Conservation (phyloP, 129 eudicot genomes). For the Escallonia rubra region DNA sequence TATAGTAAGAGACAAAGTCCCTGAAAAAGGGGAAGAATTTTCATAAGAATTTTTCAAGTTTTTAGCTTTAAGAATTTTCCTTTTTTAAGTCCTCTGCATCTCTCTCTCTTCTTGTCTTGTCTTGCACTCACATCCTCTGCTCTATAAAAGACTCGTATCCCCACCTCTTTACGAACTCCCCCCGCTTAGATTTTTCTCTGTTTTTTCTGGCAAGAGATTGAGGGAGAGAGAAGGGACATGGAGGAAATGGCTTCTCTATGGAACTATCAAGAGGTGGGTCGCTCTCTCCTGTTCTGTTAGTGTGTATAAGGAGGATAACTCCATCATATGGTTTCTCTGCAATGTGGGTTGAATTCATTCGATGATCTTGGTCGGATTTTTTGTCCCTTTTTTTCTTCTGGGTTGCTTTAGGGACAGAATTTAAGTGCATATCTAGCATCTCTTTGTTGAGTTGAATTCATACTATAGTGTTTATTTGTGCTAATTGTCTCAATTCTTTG, state of each 20-base stretch:
- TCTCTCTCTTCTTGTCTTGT: conserved; percentile 4
- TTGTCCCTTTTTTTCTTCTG: neutral
- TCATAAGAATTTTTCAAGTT: conserved; percentile 1
- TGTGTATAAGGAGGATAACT: neutral
- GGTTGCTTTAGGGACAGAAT: neutral
- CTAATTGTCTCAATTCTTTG: neutral
- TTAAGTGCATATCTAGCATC: conserved; percentile 1
- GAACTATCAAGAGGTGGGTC: conserved; percentile 74
- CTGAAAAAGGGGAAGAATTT: conserved; percentile 22
- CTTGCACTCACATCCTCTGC: conserved; percentile 1
- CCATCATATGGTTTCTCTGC: neutral
- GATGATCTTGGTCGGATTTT: neutral
- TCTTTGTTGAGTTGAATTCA: neutral
- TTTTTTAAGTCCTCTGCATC: too few relatives aligned
- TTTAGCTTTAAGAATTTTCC: neutral
- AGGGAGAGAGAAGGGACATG: conserved; percentile 22
- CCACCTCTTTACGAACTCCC: conserved; percentile 16
- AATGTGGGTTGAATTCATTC: neutral
- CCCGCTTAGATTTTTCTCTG: neutral
- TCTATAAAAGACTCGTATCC: conserved; percentile 20
- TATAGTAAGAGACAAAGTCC: conserved; percentile 20
- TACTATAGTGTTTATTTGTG: conserved; percentile 14
- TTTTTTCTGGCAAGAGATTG: neutral
- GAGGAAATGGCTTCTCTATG: conserved; percentile 60
- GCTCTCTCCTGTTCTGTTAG: neutral